Percentiles rank a stretch among this genome's conserved stretches.
These are phyloP conservation scores for Colletotrichum musae DNA, from an alignment of 2,329 filamentous ascomycete genomes.

Conservation along the genomic window DNA sequence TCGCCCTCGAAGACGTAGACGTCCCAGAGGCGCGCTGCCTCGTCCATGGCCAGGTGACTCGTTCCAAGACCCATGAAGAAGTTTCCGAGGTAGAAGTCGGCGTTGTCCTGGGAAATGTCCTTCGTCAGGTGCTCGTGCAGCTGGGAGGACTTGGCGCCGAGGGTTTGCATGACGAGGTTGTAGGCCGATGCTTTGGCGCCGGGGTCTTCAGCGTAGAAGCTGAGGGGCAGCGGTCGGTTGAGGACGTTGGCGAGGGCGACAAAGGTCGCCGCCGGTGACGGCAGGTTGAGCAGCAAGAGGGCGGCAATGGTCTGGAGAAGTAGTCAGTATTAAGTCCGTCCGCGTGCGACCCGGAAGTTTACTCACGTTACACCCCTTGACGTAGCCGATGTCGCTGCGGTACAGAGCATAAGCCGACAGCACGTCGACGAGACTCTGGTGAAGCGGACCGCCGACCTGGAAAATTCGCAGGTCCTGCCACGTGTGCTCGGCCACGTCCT, in stretches of 20 bases:
- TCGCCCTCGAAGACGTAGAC: slow-evolving; percentile 89
- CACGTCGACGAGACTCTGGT: slow-evolving; percentile 78
- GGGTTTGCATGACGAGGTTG: slow-evolving; percentile 76
- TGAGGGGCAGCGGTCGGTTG: slow-evolving; percentile 81
- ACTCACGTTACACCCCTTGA: slow-evolving; percentile 81
- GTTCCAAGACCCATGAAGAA: slow-evolving; percentile 78
- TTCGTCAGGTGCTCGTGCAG: slow-evolving; percentile 76
- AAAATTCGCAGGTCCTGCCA: slow-evolving; percentile 84
- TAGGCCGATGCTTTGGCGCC: slow-evolving; percentile 79
- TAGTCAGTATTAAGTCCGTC: slow-evolving; percentile 41
- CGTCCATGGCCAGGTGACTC: slow-evolving; percentile 74
- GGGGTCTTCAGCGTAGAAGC: slow-evolving; percentile 80
- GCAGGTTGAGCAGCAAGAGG: slow-evolving; percentile 79
- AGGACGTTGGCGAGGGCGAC: slow-evolving; percentile 82
- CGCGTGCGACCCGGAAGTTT: neutral
- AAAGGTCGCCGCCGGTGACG: slow-evolving; percentile 75
- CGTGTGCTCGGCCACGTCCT: slow-evolving; percentile 74
- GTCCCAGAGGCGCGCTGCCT: slow-evolving; percentile 83
- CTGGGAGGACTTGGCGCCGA: slow-evolving; percentile 74
- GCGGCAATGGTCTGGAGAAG: slow-evolving; percentile 76
- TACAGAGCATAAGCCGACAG: slow-evolving; percentile 87
- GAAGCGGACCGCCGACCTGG: slow-evolving; percentile 74
- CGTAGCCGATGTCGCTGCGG: slow-evolving; percentile 84
- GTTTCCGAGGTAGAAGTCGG: slow-evolving; percentile 69
- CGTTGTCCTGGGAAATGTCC: slow-evolving; percentile 59